Base-by-base conservation (phyloP, 2,329 filamentous ascomycete species). In the Emmonsiellopsis sp. region DNA sequence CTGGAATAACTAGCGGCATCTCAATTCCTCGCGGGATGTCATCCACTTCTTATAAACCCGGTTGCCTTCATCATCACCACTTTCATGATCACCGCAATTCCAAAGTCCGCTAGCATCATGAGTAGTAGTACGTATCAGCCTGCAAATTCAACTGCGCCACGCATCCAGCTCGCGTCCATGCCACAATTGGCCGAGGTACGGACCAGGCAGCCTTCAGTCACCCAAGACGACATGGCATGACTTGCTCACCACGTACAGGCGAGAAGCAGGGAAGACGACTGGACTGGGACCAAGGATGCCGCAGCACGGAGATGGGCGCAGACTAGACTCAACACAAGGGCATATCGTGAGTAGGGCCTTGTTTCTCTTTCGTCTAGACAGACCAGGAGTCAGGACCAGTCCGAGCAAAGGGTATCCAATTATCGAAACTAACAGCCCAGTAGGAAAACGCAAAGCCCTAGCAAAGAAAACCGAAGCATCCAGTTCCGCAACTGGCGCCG, bases 281-380 rank as follows among this genome's bases (percentile, higher is more conserved):
- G 74, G 73, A 75, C 72, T 39, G 74, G 74, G 3, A 69, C 63
- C 27, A 74, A 58, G 13, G 68, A 76, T 65, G 67, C 69, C 2
- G 69, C 66, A 56, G 65, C 65, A 55, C 68, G 74, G 27, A 67
- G 74, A 56, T 60, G 67, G 53, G 66, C 65, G 55, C 74, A 76
- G 63, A 76, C 69, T 55, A 69, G 74, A 63, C 67, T 75, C 27
- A 75, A 75, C 49, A 71, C 69, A 59, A 72, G 74, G 54, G 73
- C 72, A 59, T 74, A 75, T 58, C 65, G 71, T 71, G 62, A 68
- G 66, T 63, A 57, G 56, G 34, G 21, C 42, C 50, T 46, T 57
- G 43, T 51, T 54, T 51, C 54, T 39, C 47, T 17, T 34, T 5
- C 10, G 14, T 17, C 17, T 17, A 17, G 17, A 17, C 17, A 17